These are phyloP conservation scores for Parastagonospora nodorum DNA, from an alignment of 2,329 filamentous ascomycete genomes.

Conservation along the genomic window DNA sequence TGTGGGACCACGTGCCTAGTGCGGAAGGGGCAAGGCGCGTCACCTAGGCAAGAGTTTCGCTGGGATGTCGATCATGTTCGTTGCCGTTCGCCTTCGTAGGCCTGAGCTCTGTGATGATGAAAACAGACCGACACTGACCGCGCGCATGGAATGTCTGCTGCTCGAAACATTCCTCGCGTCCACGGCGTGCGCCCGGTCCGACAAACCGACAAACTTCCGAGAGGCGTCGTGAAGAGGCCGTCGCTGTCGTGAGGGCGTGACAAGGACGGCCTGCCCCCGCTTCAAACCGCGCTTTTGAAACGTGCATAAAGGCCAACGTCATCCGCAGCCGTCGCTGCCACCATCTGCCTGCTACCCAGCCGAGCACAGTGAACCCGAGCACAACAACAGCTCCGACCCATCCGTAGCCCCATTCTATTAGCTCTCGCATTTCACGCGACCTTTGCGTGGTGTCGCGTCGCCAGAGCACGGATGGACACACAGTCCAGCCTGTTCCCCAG, in stretches of 20 bases:
- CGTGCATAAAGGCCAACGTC: conserved; percentile 18
- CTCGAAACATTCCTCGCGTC: not conserved
- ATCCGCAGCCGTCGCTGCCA: conserved; percentile 9
- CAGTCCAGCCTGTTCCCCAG: no score
- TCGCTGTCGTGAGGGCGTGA: no score
- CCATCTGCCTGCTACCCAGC: conserved; percentile 2
- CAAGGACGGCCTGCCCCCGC: not conserved
- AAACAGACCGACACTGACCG: conserved; percentile 1
- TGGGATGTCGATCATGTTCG: conserved; percentile 28
- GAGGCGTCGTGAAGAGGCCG: not conserved
- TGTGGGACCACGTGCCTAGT: not conserved
- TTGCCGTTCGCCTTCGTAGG: not conserved
- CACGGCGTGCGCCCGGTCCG: not conserved
- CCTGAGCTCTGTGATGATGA: not conserved
- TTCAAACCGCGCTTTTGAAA: conserved; percentile 20
- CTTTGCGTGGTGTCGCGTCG: no score
- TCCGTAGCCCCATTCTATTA: no score
- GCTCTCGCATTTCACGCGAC: no score
- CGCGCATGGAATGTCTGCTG: conserved; percentile 1
- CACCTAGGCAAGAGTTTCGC: not conserved
- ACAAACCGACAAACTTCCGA: no score
- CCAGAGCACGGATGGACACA: no score
- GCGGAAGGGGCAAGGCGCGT: not conserved
- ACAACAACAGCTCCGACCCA: no score
- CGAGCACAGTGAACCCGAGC: no score